Percentiles rank a stretch among this genome's conserved stretches.
These are phyloP conservation scores for Geoglossum cookeanum DNA, from an alignment of 2,329 filamentous ascomycete genomes.

Conservation along the genomic window DNA sequence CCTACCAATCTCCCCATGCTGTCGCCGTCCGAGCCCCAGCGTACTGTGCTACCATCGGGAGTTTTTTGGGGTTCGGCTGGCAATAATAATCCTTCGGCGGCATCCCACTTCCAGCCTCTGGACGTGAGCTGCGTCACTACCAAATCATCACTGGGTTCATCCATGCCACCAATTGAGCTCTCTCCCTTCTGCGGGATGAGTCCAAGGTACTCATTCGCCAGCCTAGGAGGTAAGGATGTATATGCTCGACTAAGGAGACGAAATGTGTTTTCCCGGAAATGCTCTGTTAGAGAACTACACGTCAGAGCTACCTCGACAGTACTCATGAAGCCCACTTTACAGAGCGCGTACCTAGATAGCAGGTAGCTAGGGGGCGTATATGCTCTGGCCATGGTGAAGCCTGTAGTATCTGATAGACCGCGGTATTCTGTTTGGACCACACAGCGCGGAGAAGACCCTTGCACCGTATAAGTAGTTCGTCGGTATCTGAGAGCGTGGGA, in stretches of 20 bases:
- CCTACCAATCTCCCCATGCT: not conserved
- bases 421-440: conserved; percentile 1
- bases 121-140: not conserved
- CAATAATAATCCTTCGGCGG: not conserved
- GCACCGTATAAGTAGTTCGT: not conserved
- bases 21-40: not conserved
- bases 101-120: conserved; percentile 1
- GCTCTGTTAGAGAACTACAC: not conserved
- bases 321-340: not conserved
- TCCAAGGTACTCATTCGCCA: conserved; percentile 1
- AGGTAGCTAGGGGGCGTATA: not conserved
- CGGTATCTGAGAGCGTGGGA: conserved; percentile 4
- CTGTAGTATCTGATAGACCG: not conserved
- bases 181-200: not conserved
- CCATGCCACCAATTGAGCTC: not conserved
- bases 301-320: not conserved
- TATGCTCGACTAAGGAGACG: conserved; percentile 4
- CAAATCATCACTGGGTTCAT: not conserved
- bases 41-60: not conserved
- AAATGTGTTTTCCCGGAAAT: not conserved
- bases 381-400: not conserved
- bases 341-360: not conserved
- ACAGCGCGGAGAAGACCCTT: conserved; percentile 1
- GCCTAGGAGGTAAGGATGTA: not conserved
- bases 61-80: not conserved